These are phyloP conservation scores for Cairneyella variabilis DNA, from an alignment of 495 filamentous ascomycete species.

Conservation along the genomic window DNA sequence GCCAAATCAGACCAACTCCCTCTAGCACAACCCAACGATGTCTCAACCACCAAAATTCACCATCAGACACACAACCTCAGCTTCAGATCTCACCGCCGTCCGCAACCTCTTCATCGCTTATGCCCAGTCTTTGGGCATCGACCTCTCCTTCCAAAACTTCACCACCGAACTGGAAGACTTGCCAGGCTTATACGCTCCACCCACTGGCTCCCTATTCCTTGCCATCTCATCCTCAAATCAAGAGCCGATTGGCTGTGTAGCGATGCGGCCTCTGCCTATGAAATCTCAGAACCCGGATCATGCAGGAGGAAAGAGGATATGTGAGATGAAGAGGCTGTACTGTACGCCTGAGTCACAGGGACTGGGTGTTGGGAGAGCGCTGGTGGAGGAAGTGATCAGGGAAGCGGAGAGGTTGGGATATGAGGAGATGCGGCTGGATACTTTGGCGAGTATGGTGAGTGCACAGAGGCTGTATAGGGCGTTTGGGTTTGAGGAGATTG, in stretches of 20 bases:
- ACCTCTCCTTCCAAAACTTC: slow-evolving; percentile 58
- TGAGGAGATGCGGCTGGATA: slow-evolving; percentile 53
- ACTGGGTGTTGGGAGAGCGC: slow-evolving; percentile 40
- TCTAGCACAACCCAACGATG: neutral
- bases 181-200: slow-evolving; percentile 49
- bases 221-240: slow-evolving; percentile 27
- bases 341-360: slow-evolving; percentile 42
- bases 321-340: slow-evolving; percentile 61
- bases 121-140: slow-evolving; percentile 45
- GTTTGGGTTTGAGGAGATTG: slow-evolving; percentile 50
- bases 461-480: slow-evolving; percentile 47
- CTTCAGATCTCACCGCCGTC: slow-evolving; percentile 34
- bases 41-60: neutral
- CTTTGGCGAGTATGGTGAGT: slow-evolving; percentile 49
- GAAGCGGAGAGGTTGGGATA: slow-evolving; percentile 46
- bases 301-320: slow-evolving; percentile 27
- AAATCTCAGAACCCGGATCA: neutral
- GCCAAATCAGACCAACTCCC: no score
- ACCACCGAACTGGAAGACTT: slow-evolving; percentile 45
- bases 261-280: slow-evolving; percentile 30
- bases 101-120: slow-evolving; percentile 48
- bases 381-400: slow-evolving; percentile 41
- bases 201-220: slow-evolving; percentile 44
- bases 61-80: slow-evolving; percentile 31
- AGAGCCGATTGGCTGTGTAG: slow-evolving; percentile 48